These are phyloP conservation scores for Talinum fruticosum DNA, from an alignment of 148 eudicot genomes.

Conservation along the genomic window DNA sequence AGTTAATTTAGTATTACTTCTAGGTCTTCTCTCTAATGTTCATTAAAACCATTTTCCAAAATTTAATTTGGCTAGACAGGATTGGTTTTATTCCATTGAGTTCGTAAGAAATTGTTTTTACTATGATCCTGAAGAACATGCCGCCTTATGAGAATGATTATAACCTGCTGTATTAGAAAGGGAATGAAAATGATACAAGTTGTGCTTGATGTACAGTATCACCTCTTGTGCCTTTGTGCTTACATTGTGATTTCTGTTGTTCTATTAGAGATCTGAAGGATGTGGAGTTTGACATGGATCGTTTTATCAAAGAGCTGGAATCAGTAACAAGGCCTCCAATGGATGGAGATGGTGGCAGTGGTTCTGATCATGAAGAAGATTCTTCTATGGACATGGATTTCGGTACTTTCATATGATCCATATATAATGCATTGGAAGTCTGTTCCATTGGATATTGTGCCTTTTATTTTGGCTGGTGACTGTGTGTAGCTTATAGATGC, in stretches of 20 bases:
- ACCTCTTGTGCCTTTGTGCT: not conserved
- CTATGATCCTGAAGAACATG: too few relatives aligned
- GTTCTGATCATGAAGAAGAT: constrained; percentile 59
- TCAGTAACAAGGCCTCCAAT: constrained; percentile 46
- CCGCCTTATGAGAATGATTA: too few relatives aligned
- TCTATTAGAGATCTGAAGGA: constrained; percentile 40
- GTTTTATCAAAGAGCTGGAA: constrained; percentile 80
- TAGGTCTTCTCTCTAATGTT: too few relatives aligned
- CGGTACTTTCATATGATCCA: constrained; percentile 37
- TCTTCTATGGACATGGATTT: constrained; percentile 86
- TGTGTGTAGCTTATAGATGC: not conserved
- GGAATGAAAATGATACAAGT: too few relatives aligned
- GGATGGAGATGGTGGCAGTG: constrained; percentile 35
- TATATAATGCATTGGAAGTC: not conserved
- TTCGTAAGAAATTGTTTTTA: too few relatives aligned
- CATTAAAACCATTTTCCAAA: too few relatives aligned
- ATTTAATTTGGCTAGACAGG: too few relatives aligned
- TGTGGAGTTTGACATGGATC: constrained; percentile 79
- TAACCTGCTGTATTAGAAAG: too few relatives aligned
- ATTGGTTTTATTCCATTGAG: too few relatives aligned
- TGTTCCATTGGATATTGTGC: not conserved
- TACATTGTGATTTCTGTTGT: constrained; percentile 9
- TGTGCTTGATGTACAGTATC: too few relatives aligned
- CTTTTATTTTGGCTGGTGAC: not conserved
- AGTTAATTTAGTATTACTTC: too few relatives aligned